A percentile compares a stretch with the other conserved stretches of the same genome.
phyloP scores from a whole-genome alignment of 805 yeast species.

The Huiozyma naganishii region DNA sequence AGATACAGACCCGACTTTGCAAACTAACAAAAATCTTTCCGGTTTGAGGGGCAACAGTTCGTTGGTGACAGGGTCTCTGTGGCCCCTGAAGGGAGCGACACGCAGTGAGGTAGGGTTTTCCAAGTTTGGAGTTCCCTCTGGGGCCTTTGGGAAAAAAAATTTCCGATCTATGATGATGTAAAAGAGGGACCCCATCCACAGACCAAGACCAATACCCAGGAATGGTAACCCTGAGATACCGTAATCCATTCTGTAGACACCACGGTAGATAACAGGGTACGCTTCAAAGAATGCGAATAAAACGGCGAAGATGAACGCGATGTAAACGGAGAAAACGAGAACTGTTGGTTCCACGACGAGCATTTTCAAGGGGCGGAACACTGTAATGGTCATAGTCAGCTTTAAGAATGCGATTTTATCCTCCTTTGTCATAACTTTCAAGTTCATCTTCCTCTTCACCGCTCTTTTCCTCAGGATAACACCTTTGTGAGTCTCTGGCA shows the following conservation, averaged over 20 bases:
- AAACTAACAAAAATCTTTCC: slow-evolving; percentile 47
- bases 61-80: slow-evolving; percentile 38
- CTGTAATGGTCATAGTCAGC: slow-evolving; percentile 37
- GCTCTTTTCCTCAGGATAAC: slow-evolving; percentile 52
- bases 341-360: slow-evolving; percentile 67
- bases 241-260: slow-evolving; percentile 44
- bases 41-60: slow-evolving; percentile 45
- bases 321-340: slow-evolving; percentile 52
- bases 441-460: slow-evolving; percentile 42
- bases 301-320: slow-evolving; percentile 68
- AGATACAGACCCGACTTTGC: slow-evolving; percentile 56
- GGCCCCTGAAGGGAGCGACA: slow-evolving; percentile 32
- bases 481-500: slow-evolving; percentile 68
- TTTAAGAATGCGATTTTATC: slow-evolving; percentile 32
- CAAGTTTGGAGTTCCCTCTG: slow-evolving; percentile 44
- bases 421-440: slow-evolving; percentile 29
- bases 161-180: slow-evolving; percentile 41
- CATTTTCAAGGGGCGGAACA: slow-evolving; percentile 59
- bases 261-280: slow-evolving; percentile 61
- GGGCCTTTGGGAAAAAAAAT: slow-evolving; percentile 43
- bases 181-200: slow-evolving; percentile 42
- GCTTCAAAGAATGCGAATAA: slow-evolving; percentile 75
- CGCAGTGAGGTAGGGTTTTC: slow-evolving; percentile 29
- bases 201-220: slow-evolving; percentile 61
- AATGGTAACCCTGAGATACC: slow-evolving; percentile 64